Percentiles rank a stretch among this genome's conserved stretches.
phyloP scores from a whole-genome alignment of 352 stramenopile genomes.

The Globisporangium irregulare region DNA sequence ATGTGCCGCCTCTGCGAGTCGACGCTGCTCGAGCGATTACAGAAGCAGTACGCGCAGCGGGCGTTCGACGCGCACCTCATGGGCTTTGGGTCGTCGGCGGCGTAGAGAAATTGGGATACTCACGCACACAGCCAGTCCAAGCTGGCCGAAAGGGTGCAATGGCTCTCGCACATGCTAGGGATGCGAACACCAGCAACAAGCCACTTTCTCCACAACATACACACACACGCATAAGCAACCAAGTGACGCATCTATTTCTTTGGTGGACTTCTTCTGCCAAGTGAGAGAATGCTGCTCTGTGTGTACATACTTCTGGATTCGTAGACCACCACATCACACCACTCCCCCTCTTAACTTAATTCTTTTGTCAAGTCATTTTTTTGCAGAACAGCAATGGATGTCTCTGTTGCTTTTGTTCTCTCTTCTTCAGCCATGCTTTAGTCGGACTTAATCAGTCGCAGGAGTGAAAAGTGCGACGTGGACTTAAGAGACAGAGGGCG shows the following conservation, averaged over 20 bases:
- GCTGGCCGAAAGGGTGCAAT: neutral
- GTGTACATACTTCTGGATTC: conserved; percentile 1
- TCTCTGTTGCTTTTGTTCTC: neutral
- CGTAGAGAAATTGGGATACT: conserved; percentile 2
- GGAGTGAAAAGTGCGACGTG: neutral
- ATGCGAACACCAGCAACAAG: neutral
- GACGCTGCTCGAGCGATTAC: conserved; percentile 53
- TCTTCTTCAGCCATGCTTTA: neutral
- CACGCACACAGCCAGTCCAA: neutral
- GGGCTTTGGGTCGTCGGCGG: conserved; percentile 29
- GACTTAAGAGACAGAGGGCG: neutral
- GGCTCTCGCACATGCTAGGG: conserved; percentile 5
- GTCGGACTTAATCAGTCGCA: neutral
- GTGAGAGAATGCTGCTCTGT: conserved; percentile 4
- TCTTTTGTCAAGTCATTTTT: conserved; percentile 9
- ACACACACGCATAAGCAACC: neutral
- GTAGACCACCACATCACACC: neutral
- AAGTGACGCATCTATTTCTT: neutral
- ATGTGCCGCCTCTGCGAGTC: conserved; percentile 63
- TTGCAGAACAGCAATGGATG: neutral
- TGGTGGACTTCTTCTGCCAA: conserved; percentile 1
- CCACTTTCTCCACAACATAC: neutral
- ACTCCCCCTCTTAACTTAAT: conserved; percentile 10
- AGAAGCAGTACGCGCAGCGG: conserved; percentile 47
- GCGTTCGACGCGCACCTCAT: conserved; percentile 58